Conservation (phyloP, 2,329 filamentous ascomycete species). For the Stemphylium vesicarium region DNA sequence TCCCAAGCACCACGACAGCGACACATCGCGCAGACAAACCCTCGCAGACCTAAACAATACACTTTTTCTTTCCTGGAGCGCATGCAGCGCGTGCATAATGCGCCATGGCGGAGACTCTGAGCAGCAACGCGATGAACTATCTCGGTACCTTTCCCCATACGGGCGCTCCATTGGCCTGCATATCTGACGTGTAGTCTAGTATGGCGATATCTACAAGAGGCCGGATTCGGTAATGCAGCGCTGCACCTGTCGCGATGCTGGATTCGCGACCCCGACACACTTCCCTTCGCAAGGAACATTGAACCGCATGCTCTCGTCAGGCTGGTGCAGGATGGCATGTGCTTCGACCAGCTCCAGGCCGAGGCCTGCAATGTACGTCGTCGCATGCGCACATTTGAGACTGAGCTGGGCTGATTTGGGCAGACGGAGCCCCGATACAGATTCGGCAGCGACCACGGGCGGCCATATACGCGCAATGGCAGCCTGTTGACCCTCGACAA, state of each 20-base stretch:
- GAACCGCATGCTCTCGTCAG: conserved; percentile 65
- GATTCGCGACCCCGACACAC: conserved; percentile 65
- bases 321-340: conserved; percentile 68
- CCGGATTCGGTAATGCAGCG: conserved; percentile 62
- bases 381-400: neutral
- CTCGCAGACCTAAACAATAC: too few relatives aligned
- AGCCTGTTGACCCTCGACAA: conserved; percentile 45
- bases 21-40: conserved; percentile 3
- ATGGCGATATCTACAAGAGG: conserved; percentile 63
- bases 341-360: conserved; percentile 53
- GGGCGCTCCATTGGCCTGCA: conserved; percentile 4
- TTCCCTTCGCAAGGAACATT: conserved; percentile 67
- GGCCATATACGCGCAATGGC: conserved; percentile 49
- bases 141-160: conserved; percentile 44
- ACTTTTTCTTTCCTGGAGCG: neutral
- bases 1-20: neutral
- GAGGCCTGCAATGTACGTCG: conserved; percentile 43
- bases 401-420: conserved; percentile 24
- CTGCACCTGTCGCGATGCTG: conserved; percentile 67
- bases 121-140: conserved; percentile 71
- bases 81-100: conserved; percentile 38
- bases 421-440: conserved; percentile 44
- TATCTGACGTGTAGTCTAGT: conserved; percentile 47
- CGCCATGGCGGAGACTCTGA: conserved; percentile 55
- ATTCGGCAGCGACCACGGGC: conserved; percentile 50